phyloP scores from a whole-genome alignment of 371 early-diverging fungal species.

The Paraphysoderma sedebokerense region DNA sequence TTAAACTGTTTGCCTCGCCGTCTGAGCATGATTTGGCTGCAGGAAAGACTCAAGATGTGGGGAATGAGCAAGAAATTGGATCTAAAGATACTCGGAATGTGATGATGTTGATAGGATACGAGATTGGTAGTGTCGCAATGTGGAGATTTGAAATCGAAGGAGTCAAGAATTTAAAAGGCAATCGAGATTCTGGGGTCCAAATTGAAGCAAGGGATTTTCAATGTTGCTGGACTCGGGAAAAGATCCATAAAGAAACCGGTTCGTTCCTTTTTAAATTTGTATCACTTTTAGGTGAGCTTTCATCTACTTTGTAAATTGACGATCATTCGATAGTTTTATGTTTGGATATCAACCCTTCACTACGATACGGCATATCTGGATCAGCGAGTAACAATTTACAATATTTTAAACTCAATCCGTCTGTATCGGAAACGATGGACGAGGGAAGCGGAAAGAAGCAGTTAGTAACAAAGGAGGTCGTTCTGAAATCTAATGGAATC shows the following conservation, averaged over 20 bases:
- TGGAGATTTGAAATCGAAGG: slow-evolving; percentile 6
- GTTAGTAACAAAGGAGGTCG: slow-evolving; percentile 1
- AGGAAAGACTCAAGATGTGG: background rate
- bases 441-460: too few species aligned
- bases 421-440: too few species aligned
- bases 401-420: too few species aligned
- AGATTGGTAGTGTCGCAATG: background rate
- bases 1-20: slow-evolving; percentile 4
- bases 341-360: slow-evolving; percentile 5
- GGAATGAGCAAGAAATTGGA: slow-evolving; percentile 5
- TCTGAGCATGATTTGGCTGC: background rate
- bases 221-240: too few species aligned
- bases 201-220: too few species aligned
- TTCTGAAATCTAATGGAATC: slow-evolving; percentile 9
- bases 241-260: background rate
- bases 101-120: slow-evolving; percentile 4
- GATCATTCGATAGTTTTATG: slow-evolving; percentile 9
- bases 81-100: slow-evolving; percentile 12
- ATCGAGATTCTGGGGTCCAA: slow-evolving; percentile 14
- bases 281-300: too few species aligned
- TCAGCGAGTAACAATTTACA: too few species aligned
- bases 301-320: slow-evolving; percentile 5
- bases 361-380: slow-evolving; percentile 5
- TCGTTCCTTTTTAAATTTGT: background rate
- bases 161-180: slow-evolving; percentile 9